Evolutionary conservation across 345 rosid genomes (phyloP), one percentile per base, ranked within the genome.

Genomic region (Psidium friedrichsthalianum): DNA sequence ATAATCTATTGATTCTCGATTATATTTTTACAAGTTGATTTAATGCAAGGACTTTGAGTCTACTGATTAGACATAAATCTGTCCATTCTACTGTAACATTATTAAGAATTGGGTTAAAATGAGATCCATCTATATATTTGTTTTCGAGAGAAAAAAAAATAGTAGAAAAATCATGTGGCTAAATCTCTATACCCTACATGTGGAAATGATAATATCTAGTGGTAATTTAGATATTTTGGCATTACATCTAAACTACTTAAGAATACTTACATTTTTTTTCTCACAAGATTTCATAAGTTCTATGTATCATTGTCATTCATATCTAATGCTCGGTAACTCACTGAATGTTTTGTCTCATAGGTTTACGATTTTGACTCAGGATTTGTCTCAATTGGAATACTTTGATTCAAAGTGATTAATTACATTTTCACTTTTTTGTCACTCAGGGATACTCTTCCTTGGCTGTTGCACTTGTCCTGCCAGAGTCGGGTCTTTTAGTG

Each of bases 371-470:
- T 69, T 69, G 78, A 69, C 78, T 32, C 78, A 18, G 47, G 78
- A 69, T 18, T 32, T 69, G 14, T 54, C 69, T 24, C 57, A 11
- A 22, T 40, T 83, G 85, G 51, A 40, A 56, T 25, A 56, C 14
- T 57, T 24, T 56, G 32, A 83, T 25, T 59, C 52, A 14, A 13
- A 1, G 51, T 83, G 74, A 32, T 59, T 84, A 52, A 21, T 36
- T 82, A 82, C 57, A 82, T 51, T 82, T 78, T 16, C 36, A 49
- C 29, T 58, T 11, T 18, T 49, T 29, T 49, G 83, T 84, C 32
- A 82, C 81, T 76, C 83, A 87, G 99, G 99, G 98, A 36, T 95
- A 94, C 91, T 95, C 99, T 22, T 97, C 99, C 9, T 88, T 97
- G 93, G 96, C 99, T 74, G 85, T 97, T 89, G 99, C 98, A 59